Conservation (phyloP, 1,284 basidiomycete genomes). For the Xanthoconium separans region DNA sequence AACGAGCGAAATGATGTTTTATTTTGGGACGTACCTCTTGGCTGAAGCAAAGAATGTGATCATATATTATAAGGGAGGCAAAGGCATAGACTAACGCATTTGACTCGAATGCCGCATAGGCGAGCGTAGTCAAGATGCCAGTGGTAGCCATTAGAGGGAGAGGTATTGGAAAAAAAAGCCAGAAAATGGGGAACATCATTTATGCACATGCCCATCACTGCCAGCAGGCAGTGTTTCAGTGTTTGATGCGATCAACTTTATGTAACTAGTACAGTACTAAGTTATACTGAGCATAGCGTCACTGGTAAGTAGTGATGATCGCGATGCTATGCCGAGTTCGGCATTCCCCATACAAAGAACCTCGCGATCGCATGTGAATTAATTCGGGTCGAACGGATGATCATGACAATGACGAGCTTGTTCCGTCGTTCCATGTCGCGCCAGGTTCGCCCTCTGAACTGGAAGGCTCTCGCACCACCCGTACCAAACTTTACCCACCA, state of each 20-base stretch:
- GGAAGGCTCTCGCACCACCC: constrained; percentile 29
- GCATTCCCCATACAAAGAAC: too few relatives aligned
- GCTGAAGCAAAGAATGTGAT: constrained; percentile 7
- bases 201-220: neutral
- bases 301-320: too few relatives aligned
- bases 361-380: constrained; percentile 15
- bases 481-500: constrained; percentile 26
- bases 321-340: too few relatives aligned
- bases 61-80: constrained; percentile 7
- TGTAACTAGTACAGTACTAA: too few relatives aligned
- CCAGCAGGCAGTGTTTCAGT: too few relatives aligned
- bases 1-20: neutral
- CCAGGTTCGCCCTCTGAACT: constrained; percentile 22
- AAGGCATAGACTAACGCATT: neutral
- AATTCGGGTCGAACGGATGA: too few relatives aligned
- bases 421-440: constrained; percentile 24
- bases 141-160: neutral
- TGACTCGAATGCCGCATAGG: neutral
- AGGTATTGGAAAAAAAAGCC: too few relatives aligned
- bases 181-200: neutral
- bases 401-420: neutral
- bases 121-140: neutral
- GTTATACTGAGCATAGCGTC: too few relatives aligned
- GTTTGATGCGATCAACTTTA: neutral
- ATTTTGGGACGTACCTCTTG: constrained; percentile 6